Percentiles rank a stretch among this genome's conserved stretches.
Evolutionary conservation across 2,329 filamentous ascomycete genomes (phyloP).

Genomic region (Sordariomycetes sp.): DNA sequence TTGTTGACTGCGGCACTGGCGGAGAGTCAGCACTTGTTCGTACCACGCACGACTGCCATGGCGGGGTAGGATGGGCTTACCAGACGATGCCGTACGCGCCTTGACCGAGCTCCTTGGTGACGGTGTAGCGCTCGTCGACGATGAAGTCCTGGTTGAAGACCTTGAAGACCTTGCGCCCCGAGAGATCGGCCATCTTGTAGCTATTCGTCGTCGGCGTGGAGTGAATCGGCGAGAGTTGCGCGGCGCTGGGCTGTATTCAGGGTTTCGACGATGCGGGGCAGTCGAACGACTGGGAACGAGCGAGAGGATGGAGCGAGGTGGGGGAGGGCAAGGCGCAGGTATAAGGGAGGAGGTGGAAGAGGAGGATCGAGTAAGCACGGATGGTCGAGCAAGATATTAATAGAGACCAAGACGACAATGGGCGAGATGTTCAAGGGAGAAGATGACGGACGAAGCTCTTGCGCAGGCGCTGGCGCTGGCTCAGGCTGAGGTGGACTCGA

Average conservation of each 20-base stretch:
- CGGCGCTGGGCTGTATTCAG: not conserved
- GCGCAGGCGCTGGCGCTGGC: not conserved
- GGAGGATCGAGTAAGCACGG: too few species aligned
- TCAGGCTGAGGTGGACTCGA: not conserved
- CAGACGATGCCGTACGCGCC: slow-evolving; percentile 98
- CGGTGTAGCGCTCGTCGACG: slow-evolving; percentile 95
- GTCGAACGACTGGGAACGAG: not conserved
- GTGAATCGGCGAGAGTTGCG: not conserved
- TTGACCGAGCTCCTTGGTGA: slow-evolving; percentile 97
- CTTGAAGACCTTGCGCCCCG: slow-evolving; percentile 84
- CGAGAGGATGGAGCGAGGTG: not conserved
- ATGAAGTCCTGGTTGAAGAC: slow-evolving; percentile 99
- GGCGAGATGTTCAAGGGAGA: not conserved
- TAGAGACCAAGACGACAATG: not conserved
- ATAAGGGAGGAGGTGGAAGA: too few species aligned
- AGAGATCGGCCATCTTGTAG: slow-evolving; percentile 6
- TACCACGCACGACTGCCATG: slow-evolving; percentile 6
- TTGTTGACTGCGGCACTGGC: slow-evolving; percentile 83
- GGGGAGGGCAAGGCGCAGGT: not conserved
- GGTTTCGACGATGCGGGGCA: slow-evolving; percentile 2
- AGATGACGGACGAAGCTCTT: not conserved
- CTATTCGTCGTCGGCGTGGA: not conserved
- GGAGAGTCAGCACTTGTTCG: slow-evolving; percentile 13
- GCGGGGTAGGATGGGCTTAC: slow-evolving; percentile 39
- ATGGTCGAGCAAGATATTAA: too few species aligned